A percentile compares a stretch with the other conserved stretches of the same genome.
Conservation (phyloP, 169 alveolate genomes). For the Plasmodium sp. region DNA sequence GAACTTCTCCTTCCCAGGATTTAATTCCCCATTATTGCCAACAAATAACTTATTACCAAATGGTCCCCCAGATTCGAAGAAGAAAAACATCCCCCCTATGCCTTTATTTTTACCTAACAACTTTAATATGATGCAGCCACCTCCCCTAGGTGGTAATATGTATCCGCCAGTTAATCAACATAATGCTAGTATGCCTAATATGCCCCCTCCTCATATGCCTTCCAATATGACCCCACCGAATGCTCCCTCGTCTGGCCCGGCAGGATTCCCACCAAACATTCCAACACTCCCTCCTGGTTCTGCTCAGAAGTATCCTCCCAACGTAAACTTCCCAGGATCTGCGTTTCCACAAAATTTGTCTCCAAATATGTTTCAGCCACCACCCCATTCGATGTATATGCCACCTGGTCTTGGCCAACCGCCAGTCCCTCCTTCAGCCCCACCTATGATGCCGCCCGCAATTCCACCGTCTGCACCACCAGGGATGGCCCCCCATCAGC, state of each 20-base stretch:
- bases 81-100: conserved; percentile 13
- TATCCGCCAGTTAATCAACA: conserved; percentile 12
- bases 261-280: conserved; percentile 20
- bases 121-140: conserved; percentile 18
- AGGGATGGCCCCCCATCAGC: neutral
- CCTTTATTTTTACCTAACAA: conserved; percentile 39
- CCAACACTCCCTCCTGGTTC: neutral
- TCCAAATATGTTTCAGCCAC: conserved; percentile 14
- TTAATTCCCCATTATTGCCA: conserved; percentile 61
- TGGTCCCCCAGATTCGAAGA: conserved; percentile 23
- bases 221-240: neutral
- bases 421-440: conserved; percentile 40
- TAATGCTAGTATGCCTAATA: neutral
- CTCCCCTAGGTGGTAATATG: conserved; percentile 20
- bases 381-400: conserved; percentile 36
- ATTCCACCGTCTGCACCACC: conserved; percentile 19
- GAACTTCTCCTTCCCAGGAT: conserved; percentile 61
- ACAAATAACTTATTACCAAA: conserved; percentile 21
- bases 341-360: conserved; percentile 16
- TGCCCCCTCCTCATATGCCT: neutral
- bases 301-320: conserved; percentile 39
- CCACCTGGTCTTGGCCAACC: conserved; percentile 44
- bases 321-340: conserved; percentile 20
- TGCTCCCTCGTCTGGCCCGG: neutral
- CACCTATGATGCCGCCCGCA: conserved; percentile 20